phyloP scores from a whole-genome alignment of 2,329 filamentous ascomycete genomes.

The Orbilia brochopaga region DNA sequence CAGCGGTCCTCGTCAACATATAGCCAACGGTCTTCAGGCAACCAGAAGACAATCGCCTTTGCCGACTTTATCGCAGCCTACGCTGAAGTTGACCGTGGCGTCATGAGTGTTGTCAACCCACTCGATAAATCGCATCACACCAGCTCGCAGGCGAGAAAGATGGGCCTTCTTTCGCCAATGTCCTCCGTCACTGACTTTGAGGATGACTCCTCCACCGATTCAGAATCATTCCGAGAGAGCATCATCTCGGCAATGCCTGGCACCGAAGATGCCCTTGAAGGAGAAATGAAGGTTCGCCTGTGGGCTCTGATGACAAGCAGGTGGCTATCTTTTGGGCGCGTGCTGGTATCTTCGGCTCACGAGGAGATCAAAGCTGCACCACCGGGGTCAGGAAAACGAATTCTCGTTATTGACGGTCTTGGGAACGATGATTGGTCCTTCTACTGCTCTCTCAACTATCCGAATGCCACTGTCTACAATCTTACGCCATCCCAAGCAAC shows the following conservation, averaged over 20 bases:
- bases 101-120: conserved; percentile 50
- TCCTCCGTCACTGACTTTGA: conserved; percentile 47
- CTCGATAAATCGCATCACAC: conserved; percentile 51
- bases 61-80: conserved; percentile 46
- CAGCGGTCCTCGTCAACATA: conserved; percentile 46
- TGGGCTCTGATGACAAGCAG: conserved; percentile 85
- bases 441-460: conserved; percentile 81
- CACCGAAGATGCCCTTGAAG: conserved; percentile 62
- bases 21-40: conserved; percentile 44
- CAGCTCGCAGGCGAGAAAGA: conserved; percentile 47
- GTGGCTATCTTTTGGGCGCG: conserved; percentile 83
- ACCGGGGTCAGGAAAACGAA: conserved; percentile 62
- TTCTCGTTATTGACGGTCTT: conserved; percentile 80
- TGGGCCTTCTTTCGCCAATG: conserved; percentile 40
- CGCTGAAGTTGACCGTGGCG: conserved; percentile 37
- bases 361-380: conserved; percentile 66
- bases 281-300: conserved; percentile 75
- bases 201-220: conserved; percentile 40
- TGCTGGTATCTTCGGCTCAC: conserved; percentile 79
- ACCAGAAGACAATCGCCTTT: conserved; percentile 49
- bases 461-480: conserved; percentile 76
- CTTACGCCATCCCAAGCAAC: conserved; percentile 63
- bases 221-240: conserved; percentile 52
- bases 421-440: conserved; percentile 91
- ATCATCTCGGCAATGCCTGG: conserved; percentile 57